These are phyloP conservation scores for Solanum medicagineum DNA, from an alignment of 257 asterid species.

Conservation along the genomic window DNA sequence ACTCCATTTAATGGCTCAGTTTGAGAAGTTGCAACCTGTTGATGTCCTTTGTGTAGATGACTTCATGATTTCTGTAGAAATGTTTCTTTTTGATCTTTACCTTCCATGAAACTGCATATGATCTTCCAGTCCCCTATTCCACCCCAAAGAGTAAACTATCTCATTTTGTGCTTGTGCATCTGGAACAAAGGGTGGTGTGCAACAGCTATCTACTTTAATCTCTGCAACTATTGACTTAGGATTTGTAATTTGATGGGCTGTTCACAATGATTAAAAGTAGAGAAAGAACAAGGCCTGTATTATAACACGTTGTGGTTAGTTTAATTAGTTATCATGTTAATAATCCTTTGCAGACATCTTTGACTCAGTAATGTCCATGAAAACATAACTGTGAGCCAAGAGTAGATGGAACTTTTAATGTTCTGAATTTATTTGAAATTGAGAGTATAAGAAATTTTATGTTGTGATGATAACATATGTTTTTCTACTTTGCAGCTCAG, in stretches of 20 bases:
- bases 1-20: not conserved
- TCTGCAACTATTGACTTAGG: not conserved
- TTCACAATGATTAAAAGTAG: not conserved
- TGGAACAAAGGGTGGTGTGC: not conserved
- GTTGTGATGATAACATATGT: not conserved
- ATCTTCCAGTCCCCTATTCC: not conserved
- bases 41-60: not conserved
- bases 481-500: conserved; percentile 47
- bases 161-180: not conserved
- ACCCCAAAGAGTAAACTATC: not conserved
- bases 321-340: not conserved
- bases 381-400: not conserved
- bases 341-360: not conserved
- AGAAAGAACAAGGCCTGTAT: not conserved
- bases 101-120: not conserved
- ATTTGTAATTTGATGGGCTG: not conserved
- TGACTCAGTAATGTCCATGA: not conserved
- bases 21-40: not conserved
- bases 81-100: not conserved
- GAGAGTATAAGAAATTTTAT: not conserved
- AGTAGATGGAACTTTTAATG: not conserved
- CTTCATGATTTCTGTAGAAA: not conserved
- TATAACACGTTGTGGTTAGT: not conserved
- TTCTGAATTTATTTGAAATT: not conserved
- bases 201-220: not conserved